Percentiles rank a stretch among this genome's conserved stretches.
Evolutionary conservation across 2,329 filamentous ascomycete species (phyloP).

Genomic region (Aspergillus aculeatus): DNA sequence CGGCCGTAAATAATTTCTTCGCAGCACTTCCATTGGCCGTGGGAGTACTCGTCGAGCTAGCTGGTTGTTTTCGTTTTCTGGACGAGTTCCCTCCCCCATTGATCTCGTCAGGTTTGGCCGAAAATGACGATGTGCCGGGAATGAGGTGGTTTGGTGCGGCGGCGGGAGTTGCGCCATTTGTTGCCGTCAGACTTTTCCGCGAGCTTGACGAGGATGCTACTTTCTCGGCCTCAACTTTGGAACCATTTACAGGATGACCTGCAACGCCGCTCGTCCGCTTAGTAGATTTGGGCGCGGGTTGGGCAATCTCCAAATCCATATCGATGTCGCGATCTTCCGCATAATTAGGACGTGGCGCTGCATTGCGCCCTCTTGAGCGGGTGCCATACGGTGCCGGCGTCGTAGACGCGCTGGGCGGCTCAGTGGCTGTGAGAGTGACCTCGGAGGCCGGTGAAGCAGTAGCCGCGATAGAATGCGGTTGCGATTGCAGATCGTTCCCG

Average conservation of each 20-base stretch:
- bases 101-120: constrained; percentile 47
- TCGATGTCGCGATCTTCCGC: constrained; percentile 91
- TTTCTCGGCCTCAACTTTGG: constrained; percentile 40
- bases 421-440: constrained; percentile 27
- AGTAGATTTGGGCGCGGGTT: constrained; percentile 31
- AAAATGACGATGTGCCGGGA: constrained; percentile 60
- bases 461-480: constrained; percentile 46
- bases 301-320: constrained; percentile 71
- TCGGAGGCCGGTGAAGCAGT: constrained; percentile 43
- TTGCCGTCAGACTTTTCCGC: constrained; percentile 40
- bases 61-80: constrained; percentile 82
- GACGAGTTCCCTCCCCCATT: constrained; percentile 52
- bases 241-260: constrained; percentile 30
- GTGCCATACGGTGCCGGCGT: constrained; percentile 78
- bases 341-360: constrained; percentile 84
- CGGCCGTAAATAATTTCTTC: constrained; percentile 38
- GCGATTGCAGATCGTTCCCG: constrained; percentile 39
- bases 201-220: constrained; percentile 37
- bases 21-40: constrained; percentile 31
- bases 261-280: constrained; percentile 32
- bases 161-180: constrained; percentile 30
- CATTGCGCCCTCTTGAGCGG: constrained; percentile 83
- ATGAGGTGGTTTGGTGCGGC: constrained; percentile 44
- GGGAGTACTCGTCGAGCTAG: constrained; percentile 35
- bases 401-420: constrained; percentile 45